phyloP scores from a whole-genome alignment of 805 yeast species.

The Wickerhamiella cacticola region DNA sequence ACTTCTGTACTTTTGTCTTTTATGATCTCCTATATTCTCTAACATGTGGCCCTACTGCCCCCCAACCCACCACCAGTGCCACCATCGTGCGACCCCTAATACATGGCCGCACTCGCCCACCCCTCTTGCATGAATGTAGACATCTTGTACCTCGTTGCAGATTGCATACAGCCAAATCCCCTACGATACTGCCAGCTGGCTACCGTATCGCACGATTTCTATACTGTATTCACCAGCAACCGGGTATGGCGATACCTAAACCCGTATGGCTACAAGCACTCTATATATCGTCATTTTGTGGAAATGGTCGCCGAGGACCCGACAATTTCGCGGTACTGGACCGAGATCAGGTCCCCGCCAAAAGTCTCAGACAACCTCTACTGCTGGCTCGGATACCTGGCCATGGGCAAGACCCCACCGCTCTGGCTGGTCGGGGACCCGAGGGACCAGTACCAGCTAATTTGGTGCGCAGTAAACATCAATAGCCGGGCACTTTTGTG shows the following conservation, averaged over 20 bases:
- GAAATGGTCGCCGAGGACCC: neutral
- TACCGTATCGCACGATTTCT: slow-evolving; percentile 1
- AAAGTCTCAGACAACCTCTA: neutral
- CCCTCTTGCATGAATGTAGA: neutral
- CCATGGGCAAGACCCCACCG: neutral
- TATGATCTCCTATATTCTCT: too few relatives aligned
- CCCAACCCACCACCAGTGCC: too few relatives aligned
- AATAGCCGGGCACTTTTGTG: neutral
- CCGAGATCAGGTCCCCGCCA: neutral
- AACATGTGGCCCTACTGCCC: too few relatives aligned
- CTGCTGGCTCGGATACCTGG: slow-evolving; percentile 6
- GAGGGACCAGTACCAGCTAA: neutral
- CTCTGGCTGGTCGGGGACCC: neutral
- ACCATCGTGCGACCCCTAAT: neutral
- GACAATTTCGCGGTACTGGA: neutral
- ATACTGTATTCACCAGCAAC: slow-evolving; percentile 2
- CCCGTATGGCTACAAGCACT: neutral
- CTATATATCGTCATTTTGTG: neutral
- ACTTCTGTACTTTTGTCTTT: too few relatives aligned
- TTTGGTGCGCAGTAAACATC: slow-evolving; percentile 4
- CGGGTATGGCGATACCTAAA: slow-evolving; percentile 4
- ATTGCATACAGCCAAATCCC: neutral
- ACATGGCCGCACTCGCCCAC: neutral
- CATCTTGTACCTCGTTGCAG: slow-evolving; percentile 3
- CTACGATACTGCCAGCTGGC: neutral